Base-by-base conservation (phyloP, 2,329 filamentous ascomycete genomes). In the Claviceps sp. region DNA sequence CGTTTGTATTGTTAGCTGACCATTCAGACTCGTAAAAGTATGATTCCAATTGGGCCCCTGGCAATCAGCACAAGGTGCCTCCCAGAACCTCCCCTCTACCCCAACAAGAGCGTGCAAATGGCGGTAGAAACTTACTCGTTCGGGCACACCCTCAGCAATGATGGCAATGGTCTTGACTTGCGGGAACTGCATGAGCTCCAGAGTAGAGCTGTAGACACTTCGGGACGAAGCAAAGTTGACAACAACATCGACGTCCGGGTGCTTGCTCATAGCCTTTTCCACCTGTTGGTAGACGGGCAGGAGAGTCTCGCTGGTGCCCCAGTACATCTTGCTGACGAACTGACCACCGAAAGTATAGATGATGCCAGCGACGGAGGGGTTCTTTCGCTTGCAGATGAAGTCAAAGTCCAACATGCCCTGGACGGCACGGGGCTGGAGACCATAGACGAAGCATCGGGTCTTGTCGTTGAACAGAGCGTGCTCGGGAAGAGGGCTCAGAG, bases 321-420 rank as follows among this genome's bases (percentile, higher is more conserved):
- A 98, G 86, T 98, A 98, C 93, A 98, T 97, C 85, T 98, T 98
- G 84, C 89, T 96, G 70, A 98, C 93, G 83, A 98, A 98, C 76
- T 98, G 93, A 62, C 93, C 93, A 70, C 93, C 93, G 68, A 98
- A 98, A 63, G 93, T 96, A 80, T 98, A 98, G 80, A 98, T 97
- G 75, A 98, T 97, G 69, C 90, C 93, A 60, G 93, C 93, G 54
- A 98, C 93, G 54, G 93, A 98, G 59, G 93, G 93, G 55, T 87
- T 94, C 69, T 84, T 81, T 66, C 93, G 88, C 84, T 97, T 97
- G 89, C 93, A 98, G 76, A 98, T 98, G 81, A 97, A 98, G 79
- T 98, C 93, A 72, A 98, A 98, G 74, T 98, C 93, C 70, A 98
- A 86, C 85, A 90, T 90, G 70, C 86, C 86, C 76, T 90, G 86